Conservation (phyloP, 306 rosid genomes). For the Calophaca sinica region DNA sequence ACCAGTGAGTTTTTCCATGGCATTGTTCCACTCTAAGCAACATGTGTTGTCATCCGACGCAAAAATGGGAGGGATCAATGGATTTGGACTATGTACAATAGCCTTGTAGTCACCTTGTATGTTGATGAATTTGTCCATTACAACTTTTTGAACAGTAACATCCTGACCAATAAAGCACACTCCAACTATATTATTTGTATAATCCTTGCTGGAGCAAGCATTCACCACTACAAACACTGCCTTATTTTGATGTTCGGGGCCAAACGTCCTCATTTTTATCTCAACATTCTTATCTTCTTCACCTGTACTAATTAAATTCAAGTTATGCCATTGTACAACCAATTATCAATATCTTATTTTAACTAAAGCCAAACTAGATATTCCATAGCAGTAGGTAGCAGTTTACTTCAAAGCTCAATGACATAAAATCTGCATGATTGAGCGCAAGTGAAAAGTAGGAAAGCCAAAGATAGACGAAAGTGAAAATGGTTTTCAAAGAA, state of each 20-base stretch:
- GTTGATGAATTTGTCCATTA: conserved; percentile 95
- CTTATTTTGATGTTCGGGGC: conserved; percentile 62
- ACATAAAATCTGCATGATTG: too few species aligned
- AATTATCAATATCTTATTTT: conserved; percentile 41
- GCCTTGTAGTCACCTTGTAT: conserved; percentile 98
- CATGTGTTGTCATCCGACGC: conserved; percentile 95
- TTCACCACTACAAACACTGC: conserved; percentile 90
- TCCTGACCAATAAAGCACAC: conserved; percentile 99
- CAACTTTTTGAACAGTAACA: conserved; percentile 89
- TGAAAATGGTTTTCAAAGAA: too few species aligned
- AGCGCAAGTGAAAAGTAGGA: too few species aligned
- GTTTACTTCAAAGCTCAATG: too few species aligned
- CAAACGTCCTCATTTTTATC: conserved; percentile 90
- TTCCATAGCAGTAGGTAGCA: conserved; percentile 40
- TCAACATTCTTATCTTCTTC: conserved; percentile 96
- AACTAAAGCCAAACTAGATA: conserved; percentile 48
- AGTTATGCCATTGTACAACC: conserved; percentile 46
- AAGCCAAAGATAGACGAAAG: too few species aligned
- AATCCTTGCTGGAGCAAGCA: conserved; percentile 99
- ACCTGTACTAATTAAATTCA: conserved; percentile 75
- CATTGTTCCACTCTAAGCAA: conserved; percentile 98
- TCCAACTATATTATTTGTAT: conserved; percentile 81
- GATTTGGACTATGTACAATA: conserved; percentile 90
- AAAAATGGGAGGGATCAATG: conserved; percentile 97
- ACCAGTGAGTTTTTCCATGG: conserved; percentile 96